A percentile compares a stretch with the other conserved stretches of the same genome.
phyloP scores from a whole-genome alignment of 2,329 filamentous ascomycete genomes.

The Aspergillus ochraceoroseus region DNA sequence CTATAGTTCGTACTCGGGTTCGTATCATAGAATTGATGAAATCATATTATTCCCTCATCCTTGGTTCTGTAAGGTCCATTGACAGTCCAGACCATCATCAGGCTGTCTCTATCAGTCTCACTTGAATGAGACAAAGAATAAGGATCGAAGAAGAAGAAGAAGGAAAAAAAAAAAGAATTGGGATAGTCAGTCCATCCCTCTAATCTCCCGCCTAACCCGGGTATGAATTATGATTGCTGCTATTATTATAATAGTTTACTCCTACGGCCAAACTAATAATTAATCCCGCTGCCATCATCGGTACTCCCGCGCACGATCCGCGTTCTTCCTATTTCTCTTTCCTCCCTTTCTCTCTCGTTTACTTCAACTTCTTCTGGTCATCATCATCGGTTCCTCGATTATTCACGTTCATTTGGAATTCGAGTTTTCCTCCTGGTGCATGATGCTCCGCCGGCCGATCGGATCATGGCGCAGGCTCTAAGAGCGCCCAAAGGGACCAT shows the following conservation, averaged over 20 bases:
- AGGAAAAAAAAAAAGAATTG: background rate
- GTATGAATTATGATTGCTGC: too few species aligned
- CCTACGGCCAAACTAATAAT: slow-evolving; percentile 10
- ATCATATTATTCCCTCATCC: slow-evolving; percentile 2
- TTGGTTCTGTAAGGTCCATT: background rate
- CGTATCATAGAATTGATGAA: slow-evolving; percentile 6
- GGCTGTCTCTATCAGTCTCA: too few species aligned
- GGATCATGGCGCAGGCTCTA: slow-evolving; percentile 33
- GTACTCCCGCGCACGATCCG: slow-evolving; percentile 8
- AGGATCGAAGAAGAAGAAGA: background rate
- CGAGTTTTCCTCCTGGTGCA: slow-evolving; percentile 20
- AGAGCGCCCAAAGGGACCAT: slow-evolving; percentile 22
- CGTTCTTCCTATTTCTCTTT: slow-evolving; percentile 6
- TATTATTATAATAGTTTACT: slow-evolving; percentile 3
- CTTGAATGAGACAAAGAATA: slow-evolving; percentile 6
- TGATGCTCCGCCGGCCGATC: slow-evolving; percentile 18
- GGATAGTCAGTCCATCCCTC: background rate
- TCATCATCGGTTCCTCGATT: background rate
- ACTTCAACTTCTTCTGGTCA: background rate
- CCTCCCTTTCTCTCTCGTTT: slow-evolving; percentile 3
- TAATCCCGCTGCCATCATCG: slow-evolving; percentile 9
- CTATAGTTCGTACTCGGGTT: too few species aligned
- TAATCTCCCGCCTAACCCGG: too few species aligned
- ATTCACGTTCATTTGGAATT: background rate
- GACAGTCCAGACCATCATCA: slow-evolving; percentile 1